Base-by-base conservation (phyloP, 768 basidiomycete genomes). In the Lentinula sp. region DNA sequence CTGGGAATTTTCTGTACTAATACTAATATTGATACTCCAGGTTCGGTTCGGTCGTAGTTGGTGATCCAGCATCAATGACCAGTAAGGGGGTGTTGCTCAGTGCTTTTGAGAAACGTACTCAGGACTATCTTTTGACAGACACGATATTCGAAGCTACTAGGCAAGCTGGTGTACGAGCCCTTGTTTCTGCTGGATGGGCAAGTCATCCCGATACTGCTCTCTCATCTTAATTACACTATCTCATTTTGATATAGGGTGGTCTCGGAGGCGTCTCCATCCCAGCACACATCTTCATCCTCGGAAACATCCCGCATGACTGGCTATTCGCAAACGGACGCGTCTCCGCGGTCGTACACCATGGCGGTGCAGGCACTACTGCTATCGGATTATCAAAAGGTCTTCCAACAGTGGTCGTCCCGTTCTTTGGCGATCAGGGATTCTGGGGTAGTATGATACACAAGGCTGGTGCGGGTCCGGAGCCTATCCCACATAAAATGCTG, bases 241-340 rank as follows among this genome's bases (percentile, higher is more conserved):
- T 9, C 50, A 52, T n/a, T 6, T 12, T 48, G 12, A 48, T 33
- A 0, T 41, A 80, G 79, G 85, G 85, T 18, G 83, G 82, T 4
- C 71, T 88, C 1, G 85, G 85, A 2, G 82, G 79, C 8, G 69
- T 71, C 5, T 65, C 74, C 43, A 76, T 84, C n/a, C 85, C 85
- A 15, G 61, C 76, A 0, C 75, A 83, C 59, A 73, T 86, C 18
- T 85, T 84, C 71, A 83, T 88, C 48, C 76, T 86, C n/a, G 85
- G 79, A 66, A 85, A 84, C 63, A 79, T 86, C 6, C 86, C 86
- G 0, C 85, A 87, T 67, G 86, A 88, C 67, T 88, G 86, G 86
- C 75, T 88, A 4, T 88, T 87, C 64, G 79, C 78, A 37, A 69
- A 83, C 1, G 74, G 72, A 0, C 75, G 82, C 15, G 85, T 86